A percentile compares a stretch with the other conserved stretches of the same genome.
These are phyloP conservation scores for Blastomyces parvus DNA, from an alignment of 2,329 filamentous ascomycete genomes.

Conservation along the genomic window DNA sequence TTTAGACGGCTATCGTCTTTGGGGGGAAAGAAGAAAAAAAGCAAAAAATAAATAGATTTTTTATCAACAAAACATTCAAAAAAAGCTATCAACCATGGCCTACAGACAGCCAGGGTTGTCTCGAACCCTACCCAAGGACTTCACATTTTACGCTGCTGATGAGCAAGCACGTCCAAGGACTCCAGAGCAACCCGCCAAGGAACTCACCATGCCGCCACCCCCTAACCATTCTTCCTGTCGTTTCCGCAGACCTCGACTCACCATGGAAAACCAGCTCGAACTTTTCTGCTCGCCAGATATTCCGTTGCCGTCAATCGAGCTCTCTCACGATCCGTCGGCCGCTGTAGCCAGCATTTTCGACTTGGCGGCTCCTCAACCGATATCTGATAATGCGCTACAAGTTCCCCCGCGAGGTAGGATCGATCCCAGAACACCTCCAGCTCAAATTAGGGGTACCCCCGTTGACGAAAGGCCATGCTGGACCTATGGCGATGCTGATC, in stretches of 20 bases:
- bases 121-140: slow-evolving; percentile 40
- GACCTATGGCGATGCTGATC: slow-evolving; percentile 28
- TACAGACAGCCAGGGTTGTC: slow-evolving; percentile 33
- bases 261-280: slow-evolving; percentile 27
- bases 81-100: slow-evolving; percentile 24
- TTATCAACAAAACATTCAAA: neutral
- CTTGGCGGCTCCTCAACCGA: slow-evolving; percentile 18
- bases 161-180: slow-evolving; percentile 33
- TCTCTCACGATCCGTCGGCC: slow-evolving; percentile 19
- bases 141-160: slow-evolving; percentile 32
- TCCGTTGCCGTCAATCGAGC: slow-evolving; percentile 37
- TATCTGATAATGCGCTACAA: slow-evolving; percentile 29
- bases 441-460: slow-evolving; percentile 35
- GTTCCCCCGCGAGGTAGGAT: slow-evolving; percentile 32
- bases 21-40: neutral
- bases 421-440: slow-evolving; percentile 36
- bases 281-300: slow-evolving; percentile 31
- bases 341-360: slow-evolving; percentile 10
- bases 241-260: slow-evolving; percentile 32
- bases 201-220: slow-evolving; percentile 36
- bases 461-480: slow-evolving; percentile 26
- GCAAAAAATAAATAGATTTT: neutral
- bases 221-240: slow-evolving; percentile 37
- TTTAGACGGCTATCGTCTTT: neutral
- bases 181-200: slow-evolving; percentile 32